phyloP scores from a whole-genome alignment of 176 grass and related monocot genomes.

The Echinochloa phyllopogon region DNA sequence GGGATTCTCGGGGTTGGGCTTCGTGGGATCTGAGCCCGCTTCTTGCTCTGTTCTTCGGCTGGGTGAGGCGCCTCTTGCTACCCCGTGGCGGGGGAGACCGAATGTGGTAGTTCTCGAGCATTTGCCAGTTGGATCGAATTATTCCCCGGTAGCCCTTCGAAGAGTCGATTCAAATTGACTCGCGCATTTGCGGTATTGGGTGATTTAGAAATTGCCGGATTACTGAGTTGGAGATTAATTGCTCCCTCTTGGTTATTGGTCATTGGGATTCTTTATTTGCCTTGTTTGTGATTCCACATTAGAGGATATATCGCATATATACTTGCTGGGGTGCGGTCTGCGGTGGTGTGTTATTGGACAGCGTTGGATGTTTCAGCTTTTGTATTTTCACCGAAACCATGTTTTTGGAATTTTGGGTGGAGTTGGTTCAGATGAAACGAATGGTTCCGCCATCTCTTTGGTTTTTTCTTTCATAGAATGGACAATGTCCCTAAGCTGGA shows the following conservation, averaged over 20 bases:
- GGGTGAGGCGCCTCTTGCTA: conserved; percentile 12
- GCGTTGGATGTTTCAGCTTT: not conserved
- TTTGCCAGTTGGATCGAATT: conserved; percentile 34
- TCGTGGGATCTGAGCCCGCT: conserved; percentile 16
- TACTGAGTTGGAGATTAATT: conserved; percentile 10
- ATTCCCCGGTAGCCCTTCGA: not conserved
- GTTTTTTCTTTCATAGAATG: not conserved
- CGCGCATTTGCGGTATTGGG: not conserved
- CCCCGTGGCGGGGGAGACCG: not conserved
- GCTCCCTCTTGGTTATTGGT: conserved; percentile 1
- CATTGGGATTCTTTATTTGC: not conserved
- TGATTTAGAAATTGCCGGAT: conserved; percentile 1
- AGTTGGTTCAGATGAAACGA: conserved; percentile 4
- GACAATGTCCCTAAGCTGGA: not conserved
- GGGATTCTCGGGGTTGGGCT: conserved; percentile 30
- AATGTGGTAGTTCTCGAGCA: conserved; percentile 35
- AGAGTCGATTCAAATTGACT: conserved; percentile 4
- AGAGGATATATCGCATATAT: not conserved
- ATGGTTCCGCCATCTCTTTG: conserved; percentile 24
- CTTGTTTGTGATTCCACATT: conserved; percentile 13
- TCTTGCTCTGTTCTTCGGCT: conserved; percentile 1
- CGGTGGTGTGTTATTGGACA: conserved; percentile 1
- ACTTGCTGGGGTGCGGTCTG: not conserved
- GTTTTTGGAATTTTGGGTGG: not conserved
- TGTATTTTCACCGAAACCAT: conserved; percentile 18